Conservation (phyloP, 352 stramenopile genomes). For the Globisporangium nodosum region DNA sequence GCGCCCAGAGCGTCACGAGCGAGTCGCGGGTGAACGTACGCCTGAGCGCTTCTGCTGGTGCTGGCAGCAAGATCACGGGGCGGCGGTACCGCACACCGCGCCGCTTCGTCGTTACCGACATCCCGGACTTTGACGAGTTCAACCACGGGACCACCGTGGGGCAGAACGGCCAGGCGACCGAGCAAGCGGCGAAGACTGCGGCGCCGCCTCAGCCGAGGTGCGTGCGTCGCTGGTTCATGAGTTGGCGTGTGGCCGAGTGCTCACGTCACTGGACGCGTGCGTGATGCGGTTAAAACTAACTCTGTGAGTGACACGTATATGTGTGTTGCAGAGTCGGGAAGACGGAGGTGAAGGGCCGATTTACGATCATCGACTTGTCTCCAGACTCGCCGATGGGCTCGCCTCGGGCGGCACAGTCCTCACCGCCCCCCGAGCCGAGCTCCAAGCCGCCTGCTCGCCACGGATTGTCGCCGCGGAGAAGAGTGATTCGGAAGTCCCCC, state of each 20-base stretch:
- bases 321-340: slow-evolving; percentile 37
- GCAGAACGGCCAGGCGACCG: slow-evolving; percentile 1
- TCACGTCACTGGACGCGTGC: too few species aligned
- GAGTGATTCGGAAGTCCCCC: slow-evolving; percentile 5
- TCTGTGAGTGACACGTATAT: neutral
- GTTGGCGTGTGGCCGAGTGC: neutral
- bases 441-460: slow-evolving; percentile 19
- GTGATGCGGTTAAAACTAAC: too few species aligned
- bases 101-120: slow-evolving; percentile 70
- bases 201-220: slow-evolving; percentile 1
- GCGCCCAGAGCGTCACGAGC: slow-evolving; percentile 4
- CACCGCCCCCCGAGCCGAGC: slow-evolving; percentile 4
- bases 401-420: slow-evolving; percentile 4
- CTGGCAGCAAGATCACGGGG: slow-evolving; percentile 41
- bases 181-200: slow-evolving; percentile 1
- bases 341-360: slow-evolving; percentile 68
- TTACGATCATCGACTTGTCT: slow-evolving; percentile 79
- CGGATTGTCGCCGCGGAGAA: slow-evolving; percentile 16
- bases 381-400: slow-evolving; percentile 40
- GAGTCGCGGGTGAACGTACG: slow-evolving; percentile 1
- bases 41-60: neutral
- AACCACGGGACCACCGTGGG: slow-evolving; percentile 1
- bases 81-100: slow-evolving; percentile 48
- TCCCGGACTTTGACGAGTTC: slow-evolving; percentile 42
- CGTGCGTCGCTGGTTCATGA: neutral